Base-by-base conservation (phyloP, 371 early-diverging fungal species). In the Haplosporangium sp. region DNA sequence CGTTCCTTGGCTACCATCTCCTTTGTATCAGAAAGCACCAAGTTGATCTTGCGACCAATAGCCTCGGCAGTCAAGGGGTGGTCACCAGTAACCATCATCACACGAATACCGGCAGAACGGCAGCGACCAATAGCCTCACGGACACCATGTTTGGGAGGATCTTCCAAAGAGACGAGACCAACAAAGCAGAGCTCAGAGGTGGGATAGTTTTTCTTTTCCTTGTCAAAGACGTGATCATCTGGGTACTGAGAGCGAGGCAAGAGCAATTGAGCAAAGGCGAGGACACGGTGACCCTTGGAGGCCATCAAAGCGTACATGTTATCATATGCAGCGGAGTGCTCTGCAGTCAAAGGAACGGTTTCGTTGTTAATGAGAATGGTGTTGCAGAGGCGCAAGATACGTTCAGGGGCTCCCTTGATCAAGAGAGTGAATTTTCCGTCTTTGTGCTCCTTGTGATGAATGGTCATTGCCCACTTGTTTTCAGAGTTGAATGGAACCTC, bases 31-130 rank as follows among this genome's bases (percentile, higher is more conserved):
- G 91, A 89, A 2, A 97, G 63, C 81, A 97, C 88, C 85, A 97
- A 84, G 85, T 97, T 97, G 84, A 96, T 97, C 85, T 96, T 96
- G 71, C 97, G 92, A 2, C 90, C 94, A 69, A 93, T 92, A 11
- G 92, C 92, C 74, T 93, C 92, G 35, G 95, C 94, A 1, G 97
- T 97, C 67, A 97, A 85, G 27, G 96, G 95, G 71, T 96, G 96
- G 79, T 98, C 98, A 69, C 98, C 98, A 5, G 98, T 98, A 17
- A 96, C 98, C 97, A 97, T 98, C 89, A 97, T 91, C 52, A 98
- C 96, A 74, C 93, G 91, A 81, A 98, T 93, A 74, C 97, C 98
- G 3, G 98, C 99, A 42, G 86, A 85, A 67, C 96, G 92, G 75
- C 97, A 96, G 58, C 91, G 87, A 48, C 95, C 97, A 76, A 98